Conservation (phyloP, 1,284 basidiomycete genomes). For the Wallemia ichthyophaga region DNA sequence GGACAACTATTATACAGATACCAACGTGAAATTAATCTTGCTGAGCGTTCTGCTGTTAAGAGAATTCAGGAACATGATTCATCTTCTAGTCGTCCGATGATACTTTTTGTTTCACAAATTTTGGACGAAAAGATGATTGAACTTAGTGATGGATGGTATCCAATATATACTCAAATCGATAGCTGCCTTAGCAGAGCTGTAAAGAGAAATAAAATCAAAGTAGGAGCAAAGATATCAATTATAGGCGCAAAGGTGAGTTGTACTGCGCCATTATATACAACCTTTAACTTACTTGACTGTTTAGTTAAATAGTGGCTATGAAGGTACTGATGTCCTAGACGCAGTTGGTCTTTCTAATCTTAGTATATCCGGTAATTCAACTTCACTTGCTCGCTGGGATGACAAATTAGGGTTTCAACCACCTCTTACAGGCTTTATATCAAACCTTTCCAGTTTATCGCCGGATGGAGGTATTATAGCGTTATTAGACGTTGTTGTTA, state of each 20-base stretch:
- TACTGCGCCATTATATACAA: neutral
- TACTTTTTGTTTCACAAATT: slow-evolving; percentile 53
- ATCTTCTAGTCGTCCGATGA: slow-evolving; percentile 38
- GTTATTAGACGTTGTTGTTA: slow-evolving; percentile 41
- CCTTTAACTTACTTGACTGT: neutral
- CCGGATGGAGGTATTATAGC: slow-evolving; percentile 51
- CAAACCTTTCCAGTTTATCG: slow-evolving; percentile 46
- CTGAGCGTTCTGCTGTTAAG: slow-evolving; percentile 47
- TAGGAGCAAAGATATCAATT: slow-evolving; percentile 57
- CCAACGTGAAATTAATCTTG: slow-evolving; percentile 54
- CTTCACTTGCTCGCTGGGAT: slow-evolving; percentile 61
- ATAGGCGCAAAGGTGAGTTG: slow-evolving; percentile 40
- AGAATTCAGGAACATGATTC: slow-evolving; percentile 45
- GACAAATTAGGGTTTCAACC: slow-evolving; percentile 45
- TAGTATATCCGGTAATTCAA: slow-evolving; percentile 47
- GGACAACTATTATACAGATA: slow-evolving; percentile 73
- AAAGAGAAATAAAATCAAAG: slow-evolving; percentile 28
- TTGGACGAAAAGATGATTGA: slow-evolving; percentile 25
- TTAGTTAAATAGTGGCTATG: slow-evolving; percentile 39
- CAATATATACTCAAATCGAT: slow-evolving; percentile 45
- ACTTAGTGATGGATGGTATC: slow-evolving; percentile 89
- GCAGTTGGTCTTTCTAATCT: slow-evolving; percentile 37
- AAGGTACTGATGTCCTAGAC: slow-evolving; percentile 52
- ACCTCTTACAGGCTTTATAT: slow-evolving; percentile 23
- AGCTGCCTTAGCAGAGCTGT: slow-evolving; percentile 38